phyloP scores from a whole-genome alignment of 768 basidiomycete species.

The Brasilioporus rufonigricans region DNA sequence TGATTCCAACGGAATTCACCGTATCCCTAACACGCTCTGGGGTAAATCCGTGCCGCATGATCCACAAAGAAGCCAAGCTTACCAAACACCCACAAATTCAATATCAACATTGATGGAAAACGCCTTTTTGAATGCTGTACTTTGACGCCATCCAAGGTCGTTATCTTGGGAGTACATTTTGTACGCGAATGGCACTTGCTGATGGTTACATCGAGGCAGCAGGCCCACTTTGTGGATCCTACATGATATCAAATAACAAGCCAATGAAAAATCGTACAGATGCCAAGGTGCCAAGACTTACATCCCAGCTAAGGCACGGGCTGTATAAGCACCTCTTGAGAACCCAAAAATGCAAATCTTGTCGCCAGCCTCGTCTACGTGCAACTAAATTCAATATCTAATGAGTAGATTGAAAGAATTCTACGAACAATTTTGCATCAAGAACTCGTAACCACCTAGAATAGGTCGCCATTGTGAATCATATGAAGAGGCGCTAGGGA shows the following conservation, averaged over 20 bases:
- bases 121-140: slow-evolving; percentile 66
- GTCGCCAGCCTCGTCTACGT: slow-evolving; percentile 64
- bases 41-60: neutral
- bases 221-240: slow-evolving; percentile 73
- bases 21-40: slow-evolving; percentile 53
- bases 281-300: slow-evolving; percentile 26
- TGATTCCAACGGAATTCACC: slow-evolving; percentile 64
- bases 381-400: neutral
- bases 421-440: slow-evolving; percentile 70
- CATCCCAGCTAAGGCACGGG: slow-evolving; percentile 74
- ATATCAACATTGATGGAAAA: slow-evolving; percentile 76
- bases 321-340: slow-evolving; percentile 75
- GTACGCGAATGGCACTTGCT: slow-evolving; percentile 74
- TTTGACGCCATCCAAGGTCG: slow-evolving; percentile 58
- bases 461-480: neutral
- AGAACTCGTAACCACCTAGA: slow-evolving; percentile 70
- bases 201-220: slow-evolving; percentile 65
- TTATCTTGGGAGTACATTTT: slow-evolving; percentile 64
- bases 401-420: neutral
- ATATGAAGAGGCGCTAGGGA: neutral
- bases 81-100: slow-evolving; percentile 77
- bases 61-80: slow-evolving; percentile 11
- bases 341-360: slow-evolving; percentile 81
- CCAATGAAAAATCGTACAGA: neutral
- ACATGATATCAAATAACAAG: neutral